A percentile compares a stretch with the other conserved stretches of the same genome.
These are phyloP conservation scores for Syzygium syzygioides DNA, from an alignment of 441 rosid species.

Conservation along the genomic window DNA sequence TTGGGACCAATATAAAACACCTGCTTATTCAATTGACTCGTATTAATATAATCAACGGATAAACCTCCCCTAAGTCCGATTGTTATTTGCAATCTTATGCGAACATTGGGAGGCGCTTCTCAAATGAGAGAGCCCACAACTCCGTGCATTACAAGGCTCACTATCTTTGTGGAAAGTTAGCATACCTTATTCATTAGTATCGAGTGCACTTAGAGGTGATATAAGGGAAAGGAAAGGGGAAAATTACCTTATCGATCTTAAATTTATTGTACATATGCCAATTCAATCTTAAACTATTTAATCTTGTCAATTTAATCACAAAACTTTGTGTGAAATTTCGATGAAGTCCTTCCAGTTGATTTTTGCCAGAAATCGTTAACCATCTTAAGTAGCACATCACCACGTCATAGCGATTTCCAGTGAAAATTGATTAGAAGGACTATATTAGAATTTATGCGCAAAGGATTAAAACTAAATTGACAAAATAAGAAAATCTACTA, in stretches of 20 bases:
- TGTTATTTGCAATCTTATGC: background rate
- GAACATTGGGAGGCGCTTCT: background rate
- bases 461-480: background rate
- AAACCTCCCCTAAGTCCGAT: background rate
- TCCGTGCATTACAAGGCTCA: background rate
- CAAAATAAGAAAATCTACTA: background rate
- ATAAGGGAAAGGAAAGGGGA: background rate
- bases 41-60: background rate
- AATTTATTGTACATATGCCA: accelerated
- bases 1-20: background rate
- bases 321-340: background rate
- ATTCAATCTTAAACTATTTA: accelerated
- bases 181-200: background rate
- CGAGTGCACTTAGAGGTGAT: background rate
- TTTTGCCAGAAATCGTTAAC: background rate
- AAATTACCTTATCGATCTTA: accelerated
- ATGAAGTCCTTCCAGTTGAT: background rate
- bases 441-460: background rate
- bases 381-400: background rate
- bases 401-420: background rate
- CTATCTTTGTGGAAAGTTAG: background rate
- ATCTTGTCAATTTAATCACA: background rate
- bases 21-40: background rate
- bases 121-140: background rate
- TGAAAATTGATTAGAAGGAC: background rate